Base-by-base conservation (phyloP, 2,329 filamentous ascomycete species). In the Colletotrichum noveboracense region DNA sequence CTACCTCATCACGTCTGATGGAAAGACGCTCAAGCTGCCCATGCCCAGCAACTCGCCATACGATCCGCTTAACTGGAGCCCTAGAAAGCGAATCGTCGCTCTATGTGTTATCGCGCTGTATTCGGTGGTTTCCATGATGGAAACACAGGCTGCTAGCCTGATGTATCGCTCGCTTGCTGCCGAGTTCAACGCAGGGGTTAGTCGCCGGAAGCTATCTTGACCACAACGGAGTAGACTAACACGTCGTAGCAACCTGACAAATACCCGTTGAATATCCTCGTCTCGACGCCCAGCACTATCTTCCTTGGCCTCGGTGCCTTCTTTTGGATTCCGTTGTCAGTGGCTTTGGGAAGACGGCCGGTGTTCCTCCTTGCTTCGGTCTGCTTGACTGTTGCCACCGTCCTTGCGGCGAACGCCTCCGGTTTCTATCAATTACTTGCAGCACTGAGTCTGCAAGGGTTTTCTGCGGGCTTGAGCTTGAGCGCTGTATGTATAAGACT, bases 311-410 rank as follows among this genome's bases (percentile, higher is more conserved):
- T 85, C 7, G 84, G 84, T 2, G 81, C 81, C 32, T 79, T 86
- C 21, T 55, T 85, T 7, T 86, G 83, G 83, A 81, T 85, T 7
- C 84, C 83, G 5, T 60, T 86, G 6, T 83, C 83, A 5, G 77
- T 85, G 10, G 83, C 82, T 1, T 70, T 86, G 52, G 85, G 85
- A 5, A 80, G 85, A 26, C 80, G 85, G 12, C 85, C 84, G 1
- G 81, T 83, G 18, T 76, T 76, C 0, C 80, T 86, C 14, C 71
- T 86, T 6, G 66, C 83, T 1, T 82, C 80, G 3, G 68, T 62
- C 18, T 66, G 24, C 24, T 18, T 74, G 56, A 74, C 48, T n/a
- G 16, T 76, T 18, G 34, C 75, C 21, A 75, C 82, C 0, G 13
- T 80, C 1, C 56, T 84, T 26, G 78, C 82, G 28, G 70, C 82